Percentiles rank a stretch among this genome's conserved stretches.
Conservation (phyloP, 2,329 filamentous ascomycete genomes). For the Stagonosporopsis rhizophila region DNA sequence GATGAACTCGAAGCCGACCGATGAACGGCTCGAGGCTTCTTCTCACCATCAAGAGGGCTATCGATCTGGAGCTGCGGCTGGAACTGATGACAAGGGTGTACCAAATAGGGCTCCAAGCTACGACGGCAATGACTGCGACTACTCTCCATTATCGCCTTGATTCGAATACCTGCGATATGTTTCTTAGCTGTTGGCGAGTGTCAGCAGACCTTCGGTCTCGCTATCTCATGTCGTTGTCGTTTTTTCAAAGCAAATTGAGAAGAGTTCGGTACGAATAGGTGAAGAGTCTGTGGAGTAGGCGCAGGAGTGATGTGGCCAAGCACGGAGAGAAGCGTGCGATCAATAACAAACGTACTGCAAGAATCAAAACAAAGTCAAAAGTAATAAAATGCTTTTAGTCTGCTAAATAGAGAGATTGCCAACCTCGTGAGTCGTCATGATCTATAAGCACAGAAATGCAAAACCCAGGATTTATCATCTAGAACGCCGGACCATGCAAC, state of each 20-base stretch:
- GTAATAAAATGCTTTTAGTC: slow-evolving; percentile 17
- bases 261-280: background rate
- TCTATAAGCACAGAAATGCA: slow-evolving; percentile 19
- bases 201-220: background rate
- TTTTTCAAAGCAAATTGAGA: no score
- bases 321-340: no score
- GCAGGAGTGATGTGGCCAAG: no score
- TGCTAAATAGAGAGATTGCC: slow-evolving; percentile 20
- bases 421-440: slow-evolving; percentile 19
- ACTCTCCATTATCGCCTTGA: background rate
- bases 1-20: background rate
- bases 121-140: background rate
- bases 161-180: background rate
- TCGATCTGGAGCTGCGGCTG: background rate
- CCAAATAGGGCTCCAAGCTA: background rate
- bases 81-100: background rate
- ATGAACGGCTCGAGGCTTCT: background rate
- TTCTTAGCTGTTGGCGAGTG: no score
- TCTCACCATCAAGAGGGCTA: background rate
- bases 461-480: slow-evolving; percentile 19
- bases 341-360: background rate
- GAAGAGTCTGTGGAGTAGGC: no score
- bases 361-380: background rate
- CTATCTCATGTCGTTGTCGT: background rate
- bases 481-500: slow-evolving; percentile 28